Percentiles rank a stretch among this genome's conserved stretches.
phyloP scores from a whole-genome alignment of 164 flowering plant species.

The Berberis thunbergii region DNA sequence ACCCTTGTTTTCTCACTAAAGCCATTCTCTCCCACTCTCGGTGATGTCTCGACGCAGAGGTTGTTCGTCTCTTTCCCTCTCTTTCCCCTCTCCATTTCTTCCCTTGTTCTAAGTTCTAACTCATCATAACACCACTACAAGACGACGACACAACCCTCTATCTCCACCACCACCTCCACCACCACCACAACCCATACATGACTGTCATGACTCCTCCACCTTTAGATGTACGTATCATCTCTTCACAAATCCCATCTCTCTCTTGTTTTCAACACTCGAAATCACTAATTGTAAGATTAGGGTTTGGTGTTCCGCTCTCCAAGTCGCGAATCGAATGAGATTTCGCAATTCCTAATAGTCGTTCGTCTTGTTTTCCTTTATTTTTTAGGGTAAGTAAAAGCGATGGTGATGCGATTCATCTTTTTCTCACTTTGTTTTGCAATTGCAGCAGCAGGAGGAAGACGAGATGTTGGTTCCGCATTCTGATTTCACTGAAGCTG shows the following conservation, averaged over 20 bases:
- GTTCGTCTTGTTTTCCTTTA: slow-evolving; percentile 21
- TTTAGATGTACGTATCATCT: not conserved
- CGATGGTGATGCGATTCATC: slow-evolving; percentile 11
- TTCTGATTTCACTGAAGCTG: slow-evolving; percentile 27
- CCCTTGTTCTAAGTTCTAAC: no score
- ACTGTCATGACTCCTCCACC: slow-evolving; percentile 2
- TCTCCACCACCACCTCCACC: no score
- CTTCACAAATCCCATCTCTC: not conserved
- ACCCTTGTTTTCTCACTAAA: no score
- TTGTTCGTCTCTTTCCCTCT: no score
- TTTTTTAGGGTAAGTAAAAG: slow-evolving; percentile 4
- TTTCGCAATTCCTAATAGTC: not conserved
- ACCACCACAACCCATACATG: not conserved
- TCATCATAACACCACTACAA: no score
- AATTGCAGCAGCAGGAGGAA: not conserved
- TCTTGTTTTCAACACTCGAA: not conserved
- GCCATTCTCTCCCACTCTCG: no score
- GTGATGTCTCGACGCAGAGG: no score
- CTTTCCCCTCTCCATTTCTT: no score
- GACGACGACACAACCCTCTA: no score
- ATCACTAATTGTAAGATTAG: not conserved
- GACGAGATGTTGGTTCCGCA: not conserved
- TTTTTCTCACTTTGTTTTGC: not conserved
- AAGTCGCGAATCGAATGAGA: not conserved
- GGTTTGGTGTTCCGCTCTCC: not conserved